Base-by-base conservation (phyloP, 306 rosid species). In the Datisca glomerata region DNA sequence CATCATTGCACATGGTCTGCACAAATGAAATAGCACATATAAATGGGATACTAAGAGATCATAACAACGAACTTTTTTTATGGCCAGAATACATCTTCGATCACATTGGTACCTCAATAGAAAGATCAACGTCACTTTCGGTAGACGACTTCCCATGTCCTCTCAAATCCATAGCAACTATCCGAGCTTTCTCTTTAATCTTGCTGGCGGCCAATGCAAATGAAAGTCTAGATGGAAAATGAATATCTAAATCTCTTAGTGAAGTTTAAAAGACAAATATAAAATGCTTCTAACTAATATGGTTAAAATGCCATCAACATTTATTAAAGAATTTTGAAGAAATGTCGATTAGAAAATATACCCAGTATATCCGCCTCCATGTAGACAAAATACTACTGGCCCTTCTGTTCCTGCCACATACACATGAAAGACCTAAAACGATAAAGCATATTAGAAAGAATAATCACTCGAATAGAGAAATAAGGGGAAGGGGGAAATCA, bases 291-390 rank as follows among this genome's bases (percentile, higher is more conserved):
- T 12, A 22, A 23, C 16, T 14, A 44, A 13, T 3, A 6, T 5
- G 21, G 29, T 11, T 38, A 2, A 39, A 7, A 5, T 25, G 20
- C 45, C 34, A 60, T 45, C 47, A 27, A 11, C 33, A 45, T 14
- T 9, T 17, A 52, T 47, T 25, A 18, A 19, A 18, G 12, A 22
- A 4, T 33, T 27, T 12, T 1, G 3, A 14, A 19, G 44, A 41
- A 28, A 43, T 6, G 1, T 35, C 33, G 20, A 47, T 20, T 11
- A 19, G 20, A 55, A 29, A 16, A 14, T 77, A 66, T 75, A 89
- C 97, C 97, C 97, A 24, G 86, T 79, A 64, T 67, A 83, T 40
- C 97, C 97, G 43, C 97, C 97, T 58, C 97, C 95, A 42, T 89
- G 97, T 24, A 89, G 72, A 67, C 91, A 89, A 57, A 89, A 77